These are phyloP conservation scores for Xylaria sp. DNA, from an alignment of 2,329 filamentous ascomycete genomes.

Conservation along the genomic window DNA sequence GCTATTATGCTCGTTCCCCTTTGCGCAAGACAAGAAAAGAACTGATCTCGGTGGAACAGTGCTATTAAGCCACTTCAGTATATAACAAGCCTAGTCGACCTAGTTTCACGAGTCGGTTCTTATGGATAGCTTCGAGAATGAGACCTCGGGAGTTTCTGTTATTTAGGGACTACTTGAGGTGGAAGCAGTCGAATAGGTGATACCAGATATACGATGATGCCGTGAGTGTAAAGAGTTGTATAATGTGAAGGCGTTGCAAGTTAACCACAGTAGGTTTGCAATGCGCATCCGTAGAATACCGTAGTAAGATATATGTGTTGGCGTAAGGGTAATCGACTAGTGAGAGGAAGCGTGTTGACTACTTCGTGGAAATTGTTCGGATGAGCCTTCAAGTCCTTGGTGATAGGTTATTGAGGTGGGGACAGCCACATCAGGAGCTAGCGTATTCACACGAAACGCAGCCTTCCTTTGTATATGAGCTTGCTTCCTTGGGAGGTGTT, in stretches of 20 bases:
- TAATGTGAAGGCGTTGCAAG: not conserved
- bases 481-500: slow-evolving; percentile 37
- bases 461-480: slow-evolving; percentile 42
- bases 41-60: not conserved
- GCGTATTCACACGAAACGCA: slow-evolving; percentile 39
- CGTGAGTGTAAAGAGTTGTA: not conserved
- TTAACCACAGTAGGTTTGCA: not conserved
- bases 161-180: not conserved
- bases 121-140: not conserved
- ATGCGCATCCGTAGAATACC: not conserved
- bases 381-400: slow-evolving; percentile 26
- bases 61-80: not conserved
- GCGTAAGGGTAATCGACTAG: slow-evolving; percentile 22
- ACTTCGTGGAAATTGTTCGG: slow-evolving; percentile 33
- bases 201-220: not conserved
- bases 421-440: slow-evolving; percentile 37
- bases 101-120: not conserved
- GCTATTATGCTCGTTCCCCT: not conserved
- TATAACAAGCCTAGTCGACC: not conserved
- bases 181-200: not conserved
- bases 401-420: slow-evolving; percentile 31
- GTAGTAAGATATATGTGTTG: slow-evolving; percentile 39
- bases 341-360: slow-evolving; percentile 22
- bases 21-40: not conserved
- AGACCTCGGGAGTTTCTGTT: not conserved